Percentiles rank a stretch among this genome's conserved stretches.
Conservation (phyloP, 2,329 filamentous ascomycete genomes). For the Fusarium succisae region DNA sequence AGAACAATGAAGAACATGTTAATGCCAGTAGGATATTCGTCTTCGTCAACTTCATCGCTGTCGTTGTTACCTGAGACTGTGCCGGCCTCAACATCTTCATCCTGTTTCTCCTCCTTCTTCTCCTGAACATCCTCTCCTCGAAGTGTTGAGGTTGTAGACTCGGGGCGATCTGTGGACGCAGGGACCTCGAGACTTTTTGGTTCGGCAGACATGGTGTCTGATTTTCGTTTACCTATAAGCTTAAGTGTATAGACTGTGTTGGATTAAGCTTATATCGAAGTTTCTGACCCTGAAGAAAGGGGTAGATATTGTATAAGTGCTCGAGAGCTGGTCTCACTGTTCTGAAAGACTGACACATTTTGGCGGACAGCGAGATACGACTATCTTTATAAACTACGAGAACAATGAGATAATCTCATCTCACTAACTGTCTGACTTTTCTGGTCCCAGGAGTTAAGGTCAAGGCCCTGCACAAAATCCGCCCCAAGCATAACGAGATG, state of each 20-base stretch:
- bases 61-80: constrained; percentile 33
- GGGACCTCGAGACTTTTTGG: constrained; percentile 38
- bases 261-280: constrained; percentile 24
- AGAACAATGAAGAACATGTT: constrained; percentile 56
- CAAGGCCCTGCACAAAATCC: constrained; percentile 33
- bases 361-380: constrained; percentile 9
- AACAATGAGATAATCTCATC: constrained; percentile 4
- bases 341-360: constrained; percentile 7
- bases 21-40: constrained; percentile 52
- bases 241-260: neutral
- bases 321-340: constrained; percentile 12
- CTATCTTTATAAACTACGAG: constrained; percentile 34
- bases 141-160: constrained; percentile 45
- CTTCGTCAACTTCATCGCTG: constrained; percentile 35
- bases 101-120: constrained; percentile 40
- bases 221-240: neutral
- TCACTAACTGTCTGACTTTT: constrained; percentile 13
- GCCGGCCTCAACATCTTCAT: constrained; percentile 36
- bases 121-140: constrained; percentile 43
- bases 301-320: constrained; percentile 1
- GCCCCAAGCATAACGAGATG: constrained; percentile 15
- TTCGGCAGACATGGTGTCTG: constrained; percentile 22
- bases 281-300: neutral
- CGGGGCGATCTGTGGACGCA: constrained; percentile 31
- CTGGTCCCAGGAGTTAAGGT: constrained; percentile 31